Percentiles rank a stretch among this genome's conserved stretches.
These are phyloP conservation scores for Pythium volutum DNA, from an alignment of 352 stramenopile genomes.

Conservation along the genomic window DNA sequence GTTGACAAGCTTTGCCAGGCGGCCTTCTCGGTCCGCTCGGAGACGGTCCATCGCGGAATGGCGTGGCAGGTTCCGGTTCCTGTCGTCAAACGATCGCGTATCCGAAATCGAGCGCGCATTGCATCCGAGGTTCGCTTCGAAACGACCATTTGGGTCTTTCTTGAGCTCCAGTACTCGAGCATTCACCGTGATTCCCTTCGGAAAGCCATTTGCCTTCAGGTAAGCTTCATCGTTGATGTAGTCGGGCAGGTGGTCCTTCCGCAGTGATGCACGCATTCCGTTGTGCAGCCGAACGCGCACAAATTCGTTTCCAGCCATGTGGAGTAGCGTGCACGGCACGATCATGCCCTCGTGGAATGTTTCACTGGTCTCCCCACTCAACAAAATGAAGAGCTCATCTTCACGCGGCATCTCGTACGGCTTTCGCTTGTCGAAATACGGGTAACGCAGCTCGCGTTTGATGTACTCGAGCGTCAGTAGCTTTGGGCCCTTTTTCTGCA, in stretches of 20 bases:
- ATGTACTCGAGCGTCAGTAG: slow-evolving; percentile 86
- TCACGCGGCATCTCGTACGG: slow-evolving; percentile 84
- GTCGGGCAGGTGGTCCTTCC: slow-evolving; percentile 73
- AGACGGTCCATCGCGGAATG: slow-evolving; percentile 57
- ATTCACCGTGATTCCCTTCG: slow-evolving; percentile 86
- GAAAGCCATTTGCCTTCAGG: slow-evolving; percentile 45
- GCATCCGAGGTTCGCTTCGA: slow-evolving; percentile 73
- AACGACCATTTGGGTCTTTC: slow-evolving; percentile 71
- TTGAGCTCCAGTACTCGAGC: slow-evolving; percentile 75
- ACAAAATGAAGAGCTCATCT: slow-evolving; percentile 84
- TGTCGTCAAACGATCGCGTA: slow-evolving; percentile 63
- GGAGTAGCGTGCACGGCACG: slow-evolving; percentile 77
- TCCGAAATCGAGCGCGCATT: slow-evolving; percentile 71
- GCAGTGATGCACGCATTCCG: slow-evolving; percentile 76
- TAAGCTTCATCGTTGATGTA: slow-evolving; percentile 49
- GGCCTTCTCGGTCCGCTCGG: slow-evolving; percentile 60
- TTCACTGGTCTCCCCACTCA: slow-evolving; percentile 80
- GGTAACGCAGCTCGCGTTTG: slow-evolving; percentile 86
- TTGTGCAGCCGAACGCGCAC: slow-evolving; percentile 83
- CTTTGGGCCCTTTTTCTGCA: slow-evolving; percentile 89
- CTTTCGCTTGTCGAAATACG: slow-evolving; percentile 86
- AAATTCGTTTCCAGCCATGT: slow-evolving; percentile 78
- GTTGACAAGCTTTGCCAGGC: slow-evolving; percentile 78
- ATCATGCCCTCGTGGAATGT: slow-evolving; percentile 85
- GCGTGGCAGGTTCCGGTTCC: slow-evolving; percentile 44